Conservation (phyloP, 441 rosid genomes). For the Melastoma candidum region DNA sequence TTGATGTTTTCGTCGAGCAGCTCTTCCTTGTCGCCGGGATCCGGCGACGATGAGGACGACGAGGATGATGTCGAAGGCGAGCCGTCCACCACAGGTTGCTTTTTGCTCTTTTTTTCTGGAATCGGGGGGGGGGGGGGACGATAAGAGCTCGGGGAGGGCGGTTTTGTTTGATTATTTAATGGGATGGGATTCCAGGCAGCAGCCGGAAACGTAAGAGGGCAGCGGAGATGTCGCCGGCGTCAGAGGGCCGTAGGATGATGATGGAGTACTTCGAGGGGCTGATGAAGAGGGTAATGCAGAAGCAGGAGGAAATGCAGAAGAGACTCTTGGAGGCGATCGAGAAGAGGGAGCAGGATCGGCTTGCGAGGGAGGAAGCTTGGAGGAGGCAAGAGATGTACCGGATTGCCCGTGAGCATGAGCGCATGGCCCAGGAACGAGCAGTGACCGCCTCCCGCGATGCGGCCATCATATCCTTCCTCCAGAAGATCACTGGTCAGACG, state of each 20-base stretch:
- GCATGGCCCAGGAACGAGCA: slow-evolving; percentile 51
- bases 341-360: slow-evolving; percentile 61
- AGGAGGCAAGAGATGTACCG: slow-evolving; percentile 57
- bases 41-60: slow-evolving; percentile 30
- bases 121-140: too few relatives aligned
- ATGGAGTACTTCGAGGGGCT: slow-evolving; percentile 55
- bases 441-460: slow-evolving; percentile 55
- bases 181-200: slow-evolving; percentile 17
- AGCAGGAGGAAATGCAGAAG: slow-evolving; percentile 67
- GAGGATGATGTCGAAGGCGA: slow-evolving; percentile 26
- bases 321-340: slow-evolving; percentile 58
- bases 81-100: slow-evolving; percentile 16
- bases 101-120: too few relatives aligned
- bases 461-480: slow-evolving; percentile 47
- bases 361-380: slow-evolving; percentile 62
- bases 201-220: slow-evolving; percentile 61
- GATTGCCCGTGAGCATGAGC: slow-evolving; percentile 46
- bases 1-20: slow-evolving; percentile 49
- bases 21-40: slow-evolving; percentile 45
- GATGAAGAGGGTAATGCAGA: slow-evolving; percentile 61
- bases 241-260: slow-evolving; percentile 38
- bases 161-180: too few relatives aligned
- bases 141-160: too few relatives aligned
- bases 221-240: slow-evolving; percentile 18
- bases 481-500: slow-evolving; percentile 65